Conservation (phyloP, 2,329 filamentous ascomycete species). For the Venturia nashicola region DNA sequence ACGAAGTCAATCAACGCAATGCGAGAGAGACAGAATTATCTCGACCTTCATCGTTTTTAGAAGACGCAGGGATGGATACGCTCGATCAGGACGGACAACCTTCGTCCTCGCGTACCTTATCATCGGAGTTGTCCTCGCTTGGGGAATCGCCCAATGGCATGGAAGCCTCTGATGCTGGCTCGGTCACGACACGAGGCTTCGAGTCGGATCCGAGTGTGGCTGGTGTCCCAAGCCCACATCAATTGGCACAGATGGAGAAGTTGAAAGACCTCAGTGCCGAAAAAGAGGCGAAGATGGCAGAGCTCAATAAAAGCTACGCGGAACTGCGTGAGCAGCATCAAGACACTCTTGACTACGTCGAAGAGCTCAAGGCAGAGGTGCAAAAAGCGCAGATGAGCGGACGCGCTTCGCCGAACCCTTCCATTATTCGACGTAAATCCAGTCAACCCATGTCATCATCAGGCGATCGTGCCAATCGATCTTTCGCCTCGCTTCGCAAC, state of each 20-base stretch:
- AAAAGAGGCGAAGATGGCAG: slow-evolving; percentile 61
- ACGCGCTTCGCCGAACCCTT: slow-evolving; percentile 48
- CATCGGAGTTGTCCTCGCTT: slow-evolving; percentile 83
- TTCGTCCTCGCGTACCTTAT: slow-evolving; percentile 82
- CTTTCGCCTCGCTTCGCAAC: slow-evolving; percentile 78
- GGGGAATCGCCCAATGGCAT: slow-evolving; percentile 48
- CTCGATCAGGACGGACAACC: slow-evolving; percentile 55
- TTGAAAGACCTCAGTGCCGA: slow-evolving; percentile 60
- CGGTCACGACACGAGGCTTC: slow-evolving; percentile 33
- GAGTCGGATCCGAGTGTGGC: slow-evolving; percentile 15
- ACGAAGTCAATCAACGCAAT: slow-evolving; percentile 55
- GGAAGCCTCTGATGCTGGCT: slow-evolving; percentile 30
- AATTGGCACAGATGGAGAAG: slow-evolving; percentile 41
- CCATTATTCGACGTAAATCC: slow-evolving; percentile 85
- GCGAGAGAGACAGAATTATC: slow-evolving; percentile 30
- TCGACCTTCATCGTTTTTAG: slow-evolving; percentile 75
- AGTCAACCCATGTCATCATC: slow-evolving; percentile 79
- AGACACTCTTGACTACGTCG: slow-evolving; percentile 71
- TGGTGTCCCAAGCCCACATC: slow-evolving; percentile 14
- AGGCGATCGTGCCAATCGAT: slow-evolving; percentile 73
- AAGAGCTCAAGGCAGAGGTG: slow-evolving; percentile 80
- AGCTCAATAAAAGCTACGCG: slow-evolving; percentile 68
- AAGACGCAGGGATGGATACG: slow-evolving; percentile 53
- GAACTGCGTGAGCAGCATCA: slow-evolving; percentile 73
- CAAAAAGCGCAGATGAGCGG: slow-evolving; percentile 56